Conservation (phyloP, 2,329 filamentous ascomycete species). For the Calycina marina region DNA sequence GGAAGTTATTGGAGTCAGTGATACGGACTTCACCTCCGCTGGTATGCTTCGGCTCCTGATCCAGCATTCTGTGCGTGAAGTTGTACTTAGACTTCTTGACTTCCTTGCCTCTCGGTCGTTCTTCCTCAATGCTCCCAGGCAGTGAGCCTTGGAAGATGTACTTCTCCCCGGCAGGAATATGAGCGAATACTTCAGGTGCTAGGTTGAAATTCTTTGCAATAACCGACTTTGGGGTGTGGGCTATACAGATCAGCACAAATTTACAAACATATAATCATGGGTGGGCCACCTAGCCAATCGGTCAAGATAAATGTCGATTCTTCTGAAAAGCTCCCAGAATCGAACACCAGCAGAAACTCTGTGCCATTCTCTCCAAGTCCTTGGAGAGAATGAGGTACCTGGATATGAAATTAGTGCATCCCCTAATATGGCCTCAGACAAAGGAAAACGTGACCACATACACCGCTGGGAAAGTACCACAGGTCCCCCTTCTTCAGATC, state of each 20-base stretch:
- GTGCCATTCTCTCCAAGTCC: conserved; percentile 53
- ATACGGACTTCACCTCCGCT: conserved; percentile 58
- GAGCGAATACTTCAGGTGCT: conserved; percentile 51
- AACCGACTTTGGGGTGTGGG: conserved; percentile 57
- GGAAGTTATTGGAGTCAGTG: conserved; percentile 60
- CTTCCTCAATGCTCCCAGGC: conserved; percentile 49
- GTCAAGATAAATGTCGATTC: conserved; percentile 59
- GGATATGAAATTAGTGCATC: too few species aligned
- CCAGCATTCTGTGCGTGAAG: conserved; percentile 61
- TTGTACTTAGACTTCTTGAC: conserved; percentile 53
- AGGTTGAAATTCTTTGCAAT: conserved; percentile 64
- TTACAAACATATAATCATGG: too few species aligned
- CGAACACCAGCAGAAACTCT: conserved; percentile 48
- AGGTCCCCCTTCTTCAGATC: conserved; percentile 62
- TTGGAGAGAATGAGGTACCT: conserved; percentile 67
- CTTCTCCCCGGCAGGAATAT: conserved; percentile 51
- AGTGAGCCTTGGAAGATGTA: conserved; percentile 63
- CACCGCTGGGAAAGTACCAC: conserved; percentile 68
- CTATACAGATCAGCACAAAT: conserved; percentile 5
- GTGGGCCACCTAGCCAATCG: conserved; percentile 51
- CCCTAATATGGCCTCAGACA: too few species aligned
- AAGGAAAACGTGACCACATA: too few species aligned
- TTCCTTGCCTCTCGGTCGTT: conserved; percentile 43
- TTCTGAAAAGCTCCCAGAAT: conserved; percentile 41
- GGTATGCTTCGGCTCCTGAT: conserved; percentile 49